A percentile compares a stretch with the other conserved stretches of the same genome.
Conservation (phyloP, 805 yeast species). For the Yamadazyma paraphyllophila region DNA sequence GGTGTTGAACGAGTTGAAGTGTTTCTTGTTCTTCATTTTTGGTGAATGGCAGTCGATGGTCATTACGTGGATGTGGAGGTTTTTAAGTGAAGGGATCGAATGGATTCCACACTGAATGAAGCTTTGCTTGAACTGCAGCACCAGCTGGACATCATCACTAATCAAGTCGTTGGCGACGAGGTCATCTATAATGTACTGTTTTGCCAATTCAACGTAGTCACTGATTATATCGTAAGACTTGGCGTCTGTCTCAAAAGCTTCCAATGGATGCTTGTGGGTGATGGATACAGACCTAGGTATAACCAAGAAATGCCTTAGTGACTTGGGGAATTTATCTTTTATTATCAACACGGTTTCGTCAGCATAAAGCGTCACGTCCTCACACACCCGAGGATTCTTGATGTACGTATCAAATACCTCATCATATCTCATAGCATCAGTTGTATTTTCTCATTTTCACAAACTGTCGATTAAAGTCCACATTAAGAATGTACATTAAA, state of each 20-base stretch:
- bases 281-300: conserved; percentile 49
- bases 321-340: conserved; percentile 62
- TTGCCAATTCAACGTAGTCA: conserved; percentile 39
- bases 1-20: conserved; percentile 70
- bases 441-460: not conserved
- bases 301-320: conserved; percentile 57
- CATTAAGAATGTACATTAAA: no score
- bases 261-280: conserved; percentile 50
- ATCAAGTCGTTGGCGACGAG: conserved; percentile 14
- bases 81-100: conserved; percentile 64
- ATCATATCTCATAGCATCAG: conserved; percentile 43
- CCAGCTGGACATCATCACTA: not conserved
- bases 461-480: not conserved
- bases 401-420: conserved; percentile 50
- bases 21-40: conserved; percentile 57
- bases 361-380: conserved; percentile 39
- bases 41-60: conserved; percentile 60
- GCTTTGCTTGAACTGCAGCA: conserved; percentile 18
- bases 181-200: conserved; percentile 26
- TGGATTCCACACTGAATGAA: conserved; percentile 62
- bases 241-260: conserved; percentile 38
- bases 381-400: conserved; percentile 39
- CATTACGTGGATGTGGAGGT: conserved; percentile 72
- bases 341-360: conserved; percentile 58
- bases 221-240: conserved; percentile 26